These are phyloP conservation scores for Globisporangium splendens DNA, from an alignment of 352 stramenopile genomes.

Conservation along the genomic window DNA sequence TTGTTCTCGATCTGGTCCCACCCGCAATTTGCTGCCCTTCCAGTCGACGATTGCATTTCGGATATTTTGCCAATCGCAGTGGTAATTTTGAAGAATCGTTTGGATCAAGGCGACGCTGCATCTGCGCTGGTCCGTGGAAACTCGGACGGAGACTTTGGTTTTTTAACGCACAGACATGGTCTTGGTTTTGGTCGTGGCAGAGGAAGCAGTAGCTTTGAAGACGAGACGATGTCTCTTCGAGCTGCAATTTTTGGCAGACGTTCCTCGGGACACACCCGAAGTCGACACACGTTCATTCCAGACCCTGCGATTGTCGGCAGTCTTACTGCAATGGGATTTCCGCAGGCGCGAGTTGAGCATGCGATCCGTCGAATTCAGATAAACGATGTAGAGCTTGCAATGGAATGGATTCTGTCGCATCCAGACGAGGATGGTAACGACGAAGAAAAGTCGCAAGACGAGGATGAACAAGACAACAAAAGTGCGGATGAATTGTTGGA, in stretches of 20 bases:
- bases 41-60: slow-evolving; percentile 47
- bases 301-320: slow-evolving; percentile 90
- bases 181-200: slow-evolving; percentile 29
- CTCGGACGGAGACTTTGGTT: slow-evolving; percentile 27
- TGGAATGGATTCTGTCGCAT: slow-evolving; percentile 95
- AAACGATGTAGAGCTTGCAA: slow-evolving; percentile 93
- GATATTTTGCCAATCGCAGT: slow-evolving; percentile 69
- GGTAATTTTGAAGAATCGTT: slow-evolving; percentile 73
- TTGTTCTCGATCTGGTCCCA: slow-evolving; percentile 63
- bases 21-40: slow-evolving; percentile 33
- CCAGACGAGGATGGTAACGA: slow-evolving; percentile 64
- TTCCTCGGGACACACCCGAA: slow-evolving; percentile 13
- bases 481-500: neutral
- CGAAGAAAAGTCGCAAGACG: slow-evolving; percentile 24
- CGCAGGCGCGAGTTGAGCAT: slow-evolving; percentile 83
- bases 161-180: slow-evolving; percentile 27
- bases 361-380: slow-evolving; percentile 87
- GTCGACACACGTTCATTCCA: slow-evolving; percentile 75
- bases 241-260: slow-evolving; percentile 44
- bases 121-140: neutral
- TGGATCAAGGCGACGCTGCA: slow-evolving; percentile 37
- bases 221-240: slow-evolving; percentile 42
- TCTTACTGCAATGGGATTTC: slow-evolving; percentile 95
- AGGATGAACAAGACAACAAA: slow-evolving; percentile 18
- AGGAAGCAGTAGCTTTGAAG: slow-evolving; percentile 24